Evolutionary conservation across 768 basidiomycete species (phyloP), one percentile per base, ranked within the genome.

Genomic region (Favolaschia claudopus): DNA sequence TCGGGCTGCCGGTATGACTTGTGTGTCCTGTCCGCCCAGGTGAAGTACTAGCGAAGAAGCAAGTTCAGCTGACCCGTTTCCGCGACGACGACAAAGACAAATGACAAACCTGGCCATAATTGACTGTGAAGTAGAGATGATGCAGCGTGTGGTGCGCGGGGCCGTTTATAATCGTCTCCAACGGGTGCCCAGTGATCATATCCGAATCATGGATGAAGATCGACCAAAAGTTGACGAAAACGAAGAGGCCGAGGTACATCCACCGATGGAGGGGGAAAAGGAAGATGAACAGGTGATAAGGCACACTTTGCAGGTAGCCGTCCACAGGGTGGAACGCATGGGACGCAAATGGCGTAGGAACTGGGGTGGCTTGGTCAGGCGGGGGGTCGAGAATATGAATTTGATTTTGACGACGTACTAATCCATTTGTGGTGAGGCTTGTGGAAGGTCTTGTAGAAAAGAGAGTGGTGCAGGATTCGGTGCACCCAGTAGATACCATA

Each of bases 341-440:
- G 22, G 96, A 96, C 29, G 97, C 93, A 68, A 93, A 99, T 0
- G 97, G 97, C 0, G 97, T 97, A 5, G 97, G 96, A 59, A 99
- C 95, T 97, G 69, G 1, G 19, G 45, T 42, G 15, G 48, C 38
- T 37, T 28, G 17, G 60, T 60, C 34, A 58, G 60, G n/a, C 55
- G n/a, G 10, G 50, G 32, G 50, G 43, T 25, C 17, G 32, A 37
- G 28, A 50, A 7, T 43, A 46, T 36, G 37, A 25, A 44, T 39
- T 27, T 28, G 33, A 46, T 24, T 22, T 37, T 36, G 4, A 44
- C 17, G 29, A 86, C 95, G 54, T 73, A 96, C 95, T 87, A 63
- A 99, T 80, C 97, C 97, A 99, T 76, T 93, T 96, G 83, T 99
- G 97, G 73, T 99, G 97, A 1, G 96, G 95, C 74, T 99, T 99